A percentile compares a stretch with the other conserved stretches of the same genome.
phyloP scores from a whole-genome alignment of 768 basidiomycete species.

The Agrocybe chaxingu region DNA sequence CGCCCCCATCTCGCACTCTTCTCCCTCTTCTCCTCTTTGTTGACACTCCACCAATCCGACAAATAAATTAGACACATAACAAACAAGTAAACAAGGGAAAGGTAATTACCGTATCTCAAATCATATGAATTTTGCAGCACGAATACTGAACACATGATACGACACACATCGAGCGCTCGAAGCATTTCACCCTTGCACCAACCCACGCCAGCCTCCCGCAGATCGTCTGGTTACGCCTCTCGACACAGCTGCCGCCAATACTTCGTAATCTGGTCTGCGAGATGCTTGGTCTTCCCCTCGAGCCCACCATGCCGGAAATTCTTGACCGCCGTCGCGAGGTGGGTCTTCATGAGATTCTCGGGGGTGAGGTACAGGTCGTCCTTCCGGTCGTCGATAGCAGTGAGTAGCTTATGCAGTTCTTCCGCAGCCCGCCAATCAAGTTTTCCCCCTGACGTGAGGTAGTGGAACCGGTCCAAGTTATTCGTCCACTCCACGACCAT shows the following conservation, averaged over 20 bases:
- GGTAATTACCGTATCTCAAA: too few relatives aligned
- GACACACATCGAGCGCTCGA: too few relatives aligned
- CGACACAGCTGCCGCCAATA: slow-evolving; percentile 8
- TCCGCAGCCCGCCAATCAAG: slow-evolving; percentile 13
- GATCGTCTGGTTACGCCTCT: background rate
- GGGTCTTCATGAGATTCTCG: slow-evolving; percentile 3
- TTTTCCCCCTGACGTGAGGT: slow-evolving; percentile 17
- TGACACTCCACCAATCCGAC: too few relatives aligned
- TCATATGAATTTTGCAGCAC: too few relatives aligned
- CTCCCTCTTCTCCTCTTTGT: too few relatives aligned
- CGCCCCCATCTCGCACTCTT: too few relatives aligned
- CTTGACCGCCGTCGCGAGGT: slow-evolving; percentile 4
- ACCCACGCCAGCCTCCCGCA: too few relatives aligned
- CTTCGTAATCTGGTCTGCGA: slow-evolving; percentile 7
- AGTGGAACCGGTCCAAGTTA: slow-evolving; percentile 9
- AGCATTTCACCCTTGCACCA: too few relatives aligned
- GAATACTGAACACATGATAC: too few relatives aligned
- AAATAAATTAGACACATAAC: too few relatives aligned
- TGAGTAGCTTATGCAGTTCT: slow-evolving; percentile 12
- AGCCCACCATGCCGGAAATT: slow-evolving; percentile 4
- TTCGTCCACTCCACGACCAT: slow-evolving; percentile 17
- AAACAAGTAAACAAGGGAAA: too few relatives aligned
- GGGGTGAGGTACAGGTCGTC: slow-evolving; percentile 2
- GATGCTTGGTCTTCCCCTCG: background rate
- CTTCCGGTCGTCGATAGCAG: slow-evolving; percentile 10